phyloP scores from a whole-genome alignment of 306 rosid species.

The Mimosa pudica region DNA sequence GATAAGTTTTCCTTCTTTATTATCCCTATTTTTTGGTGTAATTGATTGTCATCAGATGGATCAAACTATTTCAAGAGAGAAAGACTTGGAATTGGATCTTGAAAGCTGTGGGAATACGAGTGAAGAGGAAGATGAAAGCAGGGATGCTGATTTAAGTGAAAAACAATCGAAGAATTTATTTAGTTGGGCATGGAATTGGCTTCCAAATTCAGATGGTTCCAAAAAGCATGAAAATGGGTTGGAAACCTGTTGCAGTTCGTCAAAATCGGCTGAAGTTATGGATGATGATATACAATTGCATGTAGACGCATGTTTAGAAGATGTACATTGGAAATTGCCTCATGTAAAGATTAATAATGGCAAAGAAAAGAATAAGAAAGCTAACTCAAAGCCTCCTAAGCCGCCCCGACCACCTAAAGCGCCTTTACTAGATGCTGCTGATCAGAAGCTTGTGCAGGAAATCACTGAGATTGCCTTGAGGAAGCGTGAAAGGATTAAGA shows the following conservation, averaged over 20 bases:
- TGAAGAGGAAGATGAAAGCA: conserved; percentile 73
- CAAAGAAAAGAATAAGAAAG: conserved; percentile 40
- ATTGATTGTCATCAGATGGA: conserved; percentile 45
- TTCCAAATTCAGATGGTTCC: conserved; percentile 50
- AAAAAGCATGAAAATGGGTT: conserved; percentile 46
- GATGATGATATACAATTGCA: conserved; percentile 43
- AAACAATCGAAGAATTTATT: conserved; percentile 44
- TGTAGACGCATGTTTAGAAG: conserved; percentile 44
- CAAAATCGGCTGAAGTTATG: conserved; percentile 38
- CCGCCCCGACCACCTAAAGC: conserved; percentile 81
- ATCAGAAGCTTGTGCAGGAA: conserved; percentile 63
- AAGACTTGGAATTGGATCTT: conserved; percentile 46
- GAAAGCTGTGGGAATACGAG: conserved; percentile 61
- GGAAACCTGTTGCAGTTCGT: conserved; percentile 45
- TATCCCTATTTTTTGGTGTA: conserved; percentile 26
- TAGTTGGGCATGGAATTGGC: conserved; percentile 47
- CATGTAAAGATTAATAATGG: conserved; percentile 21
- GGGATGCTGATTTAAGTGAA: conserved; percentile 39
- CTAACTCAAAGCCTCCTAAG: conserved; percentile 55
- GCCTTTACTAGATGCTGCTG: conserved; percentile 69
- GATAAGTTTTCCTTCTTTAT: neutral
- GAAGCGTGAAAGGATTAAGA: conserved; percentile 66
- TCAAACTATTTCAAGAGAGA: conserved; percentile 41
- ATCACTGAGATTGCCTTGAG: conserved; percentile 61
- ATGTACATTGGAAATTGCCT: conserved; percentile 23